Percentiles rank a stretch among this genome's conserved stretches.
Evolutionary conservation across 345 rosid genomes (phyloP).

Genomic region (Citrus glauca): DNA sequence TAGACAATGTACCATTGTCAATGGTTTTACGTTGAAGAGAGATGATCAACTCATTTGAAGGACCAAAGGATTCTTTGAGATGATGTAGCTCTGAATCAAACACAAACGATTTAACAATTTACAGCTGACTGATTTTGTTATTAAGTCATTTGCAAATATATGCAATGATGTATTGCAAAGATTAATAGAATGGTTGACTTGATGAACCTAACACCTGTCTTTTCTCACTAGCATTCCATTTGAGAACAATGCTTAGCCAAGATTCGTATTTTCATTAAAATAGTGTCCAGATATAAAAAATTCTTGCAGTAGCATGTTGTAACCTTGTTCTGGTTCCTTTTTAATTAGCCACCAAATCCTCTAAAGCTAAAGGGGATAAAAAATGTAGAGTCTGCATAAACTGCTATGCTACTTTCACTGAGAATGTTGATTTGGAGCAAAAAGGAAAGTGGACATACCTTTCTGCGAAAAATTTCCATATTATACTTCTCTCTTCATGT

Average conservation of each 20-base stretch:
- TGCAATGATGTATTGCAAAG: not conserved
- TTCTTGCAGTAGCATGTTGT: not conserved
- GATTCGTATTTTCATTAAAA: not conserved
- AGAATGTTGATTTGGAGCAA: not conserved
- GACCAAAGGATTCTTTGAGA: slow-evolving; percentile 22
- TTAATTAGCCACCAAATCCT: no score
- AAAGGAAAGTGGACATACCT: slow-evolving; percentile 3
- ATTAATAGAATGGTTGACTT: not conserved
- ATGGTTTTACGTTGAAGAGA: not conserved
- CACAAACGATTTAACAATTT: not conserved
- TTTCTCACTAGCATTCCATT: not conserved
- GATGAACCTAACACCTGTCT: not conserved
- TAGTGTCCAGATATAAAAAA: not conserved
- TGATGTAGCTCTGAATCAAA: slow-evolving; percentile 5
- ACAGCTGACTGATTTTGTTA: not conserved
- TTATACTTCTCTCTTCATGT: slow-evolving; percentile 36
- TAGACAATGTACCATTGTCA: not conserved
- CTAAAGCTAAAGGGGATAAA: no score
- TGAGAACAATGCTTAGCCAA: not conserved
- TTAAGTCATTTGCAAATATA: not conserved
- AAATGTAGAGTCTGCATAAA: not conserved
- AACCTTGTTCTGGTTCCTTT: no score
- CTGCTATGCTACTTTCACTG: not conserved
- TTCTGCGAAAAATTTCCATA: slow-evolving; percentile 11
- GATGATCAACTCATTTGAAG: slow-evolving; percentile 24